These are phyloP conservation scores for Sugiyamaella marilandica DNA, from an alignment of 805 yeast genomes.

Conservation along the genomic window DNA sequence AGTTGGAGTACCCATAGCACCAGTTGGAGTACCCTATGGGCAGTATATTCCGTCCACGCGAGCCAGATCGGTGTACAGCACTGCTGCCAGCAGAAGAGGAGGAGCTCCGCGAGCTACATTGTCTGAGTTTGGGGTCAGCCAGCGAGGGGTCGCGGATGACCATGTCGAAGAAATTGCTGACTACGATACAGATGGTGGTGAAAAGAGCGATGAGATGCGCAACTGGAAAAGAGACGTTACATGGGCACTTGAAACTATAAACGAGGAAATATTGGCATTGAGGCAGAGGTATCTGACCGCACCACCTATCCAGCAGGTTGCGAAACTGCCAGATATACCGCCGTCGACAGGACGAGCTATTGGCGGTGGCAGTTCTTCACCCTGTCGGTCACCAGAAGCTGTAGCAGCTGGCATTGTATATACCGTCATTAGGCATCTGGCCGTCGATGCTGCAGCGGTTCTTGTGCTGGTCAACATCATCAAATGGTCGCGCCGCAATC, in stretches of 20 bases:
- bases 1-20: neutral
- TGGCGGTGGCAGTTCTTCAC: neutral
- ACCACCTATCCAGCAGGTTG: neutral
- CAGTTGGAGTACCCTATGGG: slow-evolving; percentile 4
- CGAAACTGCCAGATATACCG: neutral
- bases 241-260: slow-evolving; percentile 27
- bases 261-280: slow-evolving; percentile 25
- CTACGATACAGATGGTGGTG: slow-evolving; percentile 2
- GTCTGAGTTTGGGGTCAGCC: slow-evolving; percentile 9
- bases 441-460: slow-evolving; percentile 5
- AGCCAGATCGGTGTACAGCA: slow-evolving; percentile 1
- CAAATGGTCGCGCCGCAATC: slow-evolving; percentile 9
- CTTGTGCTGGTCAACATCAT: neutral
- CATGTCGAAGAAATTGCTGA: neutral
- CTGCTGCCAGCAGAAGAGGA: slow-evolving; percentile 1
- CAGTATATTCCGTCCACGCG: slow-evolving; percentile 3
- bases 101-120: slow-evolving; percentile 2
- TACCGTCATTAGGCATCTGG: slow-evolving; percentile 1
- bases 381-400: neutral
- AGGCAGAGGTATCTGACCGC: slow-evolving; percentile 13
- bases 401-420: neutral
- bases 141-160: slow-evolving; percentile 1
- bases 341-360: neutral
- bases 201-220: slow-evolving; percentile 11
- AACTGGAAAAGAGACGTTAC: slow-evolving; percentile 26